Conservation (phyloP, 179 eudicot genomes). For the Patellifolia procumbens region DNA sequence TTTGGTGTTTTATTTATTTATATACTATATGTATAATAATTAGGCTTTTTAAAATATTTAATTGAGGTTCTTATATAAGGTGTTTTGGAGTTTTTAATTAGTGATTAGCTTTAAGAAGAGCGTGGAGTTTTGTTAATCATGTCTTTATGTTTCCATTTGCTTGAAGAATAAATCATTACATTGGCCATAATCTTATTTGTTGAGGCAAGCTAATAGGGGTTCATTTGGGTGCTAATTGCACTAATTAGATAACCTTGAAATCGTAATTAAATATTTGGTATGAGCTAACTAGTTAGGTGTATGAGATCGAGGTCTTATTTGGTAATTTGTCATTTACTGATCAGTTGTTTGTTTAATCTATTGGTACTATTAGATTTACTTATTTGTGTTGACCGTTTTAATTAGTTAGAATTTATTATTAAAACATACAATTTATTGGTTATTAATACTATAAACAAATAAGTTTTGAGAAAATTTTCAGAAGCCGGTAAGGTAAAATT, state of each 20-base stretch:
- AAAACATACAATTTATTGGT: no score
- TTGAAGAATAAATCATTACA: not conserved
- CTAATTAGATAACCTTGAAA: not conserved
- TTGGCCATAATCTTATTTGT: not conserved
- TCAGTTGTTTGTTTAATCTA: not conserved
- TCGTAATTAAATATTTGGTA: not conserved
- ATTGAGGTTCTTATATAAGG: not conserved
- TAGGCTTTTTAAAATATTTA: no score
- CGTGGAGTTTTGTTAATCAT: slow-evolving; percentile 29
- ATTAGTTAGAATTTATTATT: no score
- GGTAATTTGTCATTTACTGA: not conserved
- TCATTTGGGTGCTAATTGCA: slow-evolving; percentile 5
- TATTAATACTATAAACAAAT: no score
- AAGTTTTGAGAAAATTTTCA: no score
- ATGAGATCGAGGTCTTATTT: not conserved
- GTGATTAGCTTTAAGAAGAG: slow-evolving; percentile 13
- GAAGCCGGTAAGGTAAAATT: no score
- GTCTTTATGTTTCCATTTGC: not conserved
- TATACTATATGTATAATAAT: no score
- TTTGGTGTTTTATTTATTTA: no score
- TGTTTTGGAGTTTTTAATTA: not conserved
- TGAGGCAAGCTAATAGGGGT: not conserved
- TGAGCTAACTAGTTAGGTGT: not conserved
- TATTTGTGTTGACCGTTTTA: no score
- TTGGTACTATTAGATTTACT: not conserved